Conservation (phyloP, 1,284 basidiomycete genomes). For the Ceratobasidium sp. region DNA sequence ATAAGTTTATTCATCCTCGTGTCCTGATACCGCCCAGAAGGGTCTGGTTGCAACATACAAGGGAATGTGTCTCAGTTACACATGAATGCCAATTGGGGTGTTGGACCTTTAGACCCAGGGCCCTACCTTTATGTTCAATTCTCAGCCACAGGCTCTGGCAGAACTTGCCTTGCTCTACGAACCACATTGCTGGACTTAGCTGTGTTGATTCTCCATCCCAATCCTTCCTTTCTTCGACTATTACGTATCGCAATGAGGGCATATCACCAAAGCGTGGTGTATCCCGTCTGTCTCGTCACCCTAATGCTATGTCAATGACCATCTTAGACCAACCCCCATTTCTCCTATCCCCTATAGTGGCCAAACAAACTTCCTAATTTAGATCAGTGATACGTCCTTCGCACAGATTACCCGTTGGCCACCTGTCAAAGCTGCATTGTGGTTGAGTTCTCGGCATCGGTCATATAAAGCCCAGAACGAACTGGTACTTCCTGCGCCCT, state of each 20-base stretch:
- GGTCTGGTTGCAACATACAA: neutral
- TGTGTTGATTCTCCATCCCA: too few species aligned
- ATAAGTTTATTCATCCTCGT: neutral
- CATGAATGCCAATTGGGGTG: neutral
- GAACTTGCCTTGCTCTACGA: neutral
- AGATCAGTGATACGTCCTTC: neutral
- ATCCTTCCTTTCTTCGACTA: neutral
- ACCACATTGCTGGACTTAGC: neutral
- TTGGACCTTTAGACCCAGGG: neutral
- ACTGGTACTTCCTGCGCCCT: neutral
- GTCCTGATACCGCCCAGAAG: neutral
- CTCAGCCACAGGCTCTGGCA: too few species aligned
- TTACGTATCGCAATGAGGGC: neutral
- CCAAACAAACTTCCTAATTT: slow-evolving; percentile 24
- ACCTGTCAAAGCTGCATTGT: neutral
- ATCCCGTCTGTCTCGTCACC: neutral
- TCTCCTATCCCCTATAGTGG: neutral
- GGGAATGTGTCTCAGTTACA: slow-evolving; percentile 1
- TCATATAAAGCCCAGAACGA: neutral
- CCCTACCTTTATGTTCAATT: neutral
- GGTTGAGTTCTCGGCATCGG: neutral
- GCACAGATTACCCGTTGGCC: neutral
- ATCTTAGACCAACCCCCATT: neutral
- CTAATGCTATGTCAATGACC: neutral
- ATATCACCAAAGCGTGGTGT: neutral